phyloP scores from a whole-genome alignment of 306 rosid genomes.

The Abrus precatorius region DNA sequence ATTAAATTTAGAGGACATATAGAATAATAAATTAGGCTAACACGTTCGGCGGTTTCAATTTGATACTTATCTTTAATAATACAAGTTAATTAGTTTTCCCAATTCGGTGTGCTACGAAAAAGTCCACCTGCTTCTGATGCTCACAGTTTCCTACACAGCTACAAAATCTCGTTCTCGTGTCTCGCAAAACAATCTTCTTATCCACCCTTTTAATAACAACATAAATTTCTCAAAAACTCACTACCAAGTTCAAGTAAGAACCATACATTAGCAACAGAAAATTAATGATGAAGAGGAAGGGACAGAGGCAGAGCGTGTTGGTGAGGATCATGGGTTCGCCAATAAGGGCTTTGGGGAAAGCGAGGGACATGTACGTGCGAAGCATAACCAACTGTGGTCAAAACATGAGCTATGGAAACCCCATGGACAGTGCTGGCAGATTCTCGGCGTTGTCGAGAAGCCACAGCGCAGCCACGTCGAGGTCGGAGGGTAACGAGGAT shows the following conservation, averaged over 20 bases:
- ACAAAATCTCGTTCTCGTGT: not conserved
- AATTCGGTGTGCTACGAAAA: conserved; percentile 64
- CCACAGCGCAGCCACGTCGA: conserved; percentile 56
- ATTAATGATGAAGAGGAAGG: conserved; percentile 38
- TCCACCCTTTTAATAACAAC: too few relatives aligned
- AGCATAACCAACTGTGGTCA: conserved; percentile 64
- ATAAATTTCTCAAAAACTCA: too few relatives aligned
- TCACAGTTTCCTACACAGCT: conserved; percentile 32
- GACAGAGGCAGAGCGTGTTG: conserved; percentile 52
- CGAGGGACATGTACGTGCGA: conserved; percentile 68
- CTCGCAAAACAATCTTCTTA: not conserved
- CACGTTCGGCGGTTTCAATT: not conserved
- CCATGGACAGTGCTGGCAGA: conserved; percentile 46
- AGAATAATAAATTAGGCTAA: not conserved
- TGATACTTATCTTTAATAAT: conserved; percentile 51
- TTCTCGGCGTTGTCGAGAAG: conserved; percentile 63
- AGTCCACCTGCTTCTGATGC: conserved; percentile 46
- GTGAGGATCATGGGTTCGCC: conserved; percentile 62
- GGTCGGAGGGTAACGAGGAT: conserved; percentile 53
- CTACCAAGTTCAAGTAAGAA: too few relatives aligned
- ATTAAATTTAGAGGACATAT: conserved; percentile 24
- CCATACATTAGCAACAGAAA: not conserved
- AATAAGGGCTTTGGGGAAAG: conserved; percentile 60
- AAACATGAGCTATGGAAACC: conserved; percentile 40
- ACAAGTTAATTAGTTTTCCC: not conserved